Evolutionary conservation across 1,284 basidiomycete species (phyloP), one percentile per base, ranked within the genome.

Genomic region (Gymnopus androsaceus): DNA sequence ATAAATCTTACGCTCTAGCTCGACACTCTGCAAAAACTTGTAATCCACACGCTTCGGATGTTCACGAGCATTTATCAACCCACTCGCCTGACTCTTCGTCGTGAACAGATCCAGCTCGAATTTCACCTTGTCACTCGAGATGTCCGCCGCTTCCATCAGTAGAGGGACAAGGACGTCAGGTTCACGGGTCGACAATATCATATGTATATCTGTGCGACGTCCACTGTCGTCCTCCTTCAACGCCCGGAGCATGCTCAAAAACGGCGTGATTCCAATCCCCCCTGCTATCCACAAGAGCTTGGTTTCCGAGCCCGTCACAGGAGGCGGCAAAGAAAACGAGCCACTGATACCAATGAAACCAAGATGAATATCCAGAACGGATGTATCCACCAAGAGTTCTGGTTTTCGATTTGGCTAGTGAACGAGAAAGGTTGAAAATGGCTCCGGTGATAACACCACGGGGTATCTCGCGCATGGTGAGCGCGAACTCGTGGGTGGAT

Each of bases 261-360:
- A 84, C 0, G 82, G 83, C 9, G 83, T 86, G 9, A 84, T 56
- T 1, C 83, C 83, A 49, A 86, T 83, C 0, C 82, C 83, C 12
- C 81, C 81, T 1, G 82, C 82, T 19, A 81, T 65, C 77, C 80
- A 84, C 17, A 83, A 64, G 42, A 81, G 59, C 46, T 67, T 68
- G 4, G 25, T 33, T 14, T 42, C 41, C 17, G 38, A 31, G 34
- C 51, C 51, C 15, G 40, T 33, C 36, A 25, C 49, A 36, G 44
- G 44, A 33, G 31, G 46, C 14, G 72, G 70, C 9, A 77, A 63
- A 1, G 68, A 61, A 53, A 80, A 78, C 1, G 71, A 66, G 1
- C 76, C 77, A 0, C 67, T 70, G 21, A 78, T 61, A 2, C 76
- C 76, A n/a, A 72, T 64, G n/a, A 78, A 60, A 15, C 66, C 63